Evolutionary conservation across 2,329 filamentous ascomycete genomes (phyloP).

Genomic region (Lasiodiplodia gonubiensis): DNA sequence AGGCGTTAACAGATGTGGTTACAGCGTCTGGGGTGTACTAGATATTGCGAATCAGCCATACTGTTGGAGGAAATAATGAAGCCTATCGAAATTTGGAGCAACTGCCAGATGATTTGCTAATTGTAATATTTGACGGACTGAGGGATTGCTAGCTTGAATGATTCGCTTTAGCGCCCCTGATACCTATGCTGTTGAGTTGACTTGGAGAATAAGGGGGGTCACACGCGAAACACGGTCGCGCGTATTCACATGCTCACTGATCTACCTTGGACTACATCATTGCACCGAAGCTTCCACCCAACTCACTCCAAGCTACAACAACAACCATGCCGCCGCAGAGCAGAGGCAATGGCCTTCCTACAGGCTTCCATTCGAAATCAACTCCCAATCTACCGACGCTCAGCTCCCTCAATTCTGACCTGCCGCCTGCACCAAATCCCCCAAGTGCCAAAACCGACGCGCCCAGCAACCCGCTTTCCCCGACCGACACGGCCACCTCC

Average conservation of each 20-base stretch:
- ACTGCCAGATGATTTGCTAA: neutral
- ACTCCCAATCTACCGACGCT: constrained; percentile 55
- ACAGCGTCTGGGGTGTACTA: neutral
- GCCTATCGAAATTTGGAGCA: neutral
- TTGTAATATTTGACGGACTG: neutral
- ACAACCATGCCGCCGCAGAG: constrained; percentile 51
- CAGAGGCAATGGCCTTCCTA: constrained; percentile 47
- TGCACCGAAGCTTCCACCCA: neutral
- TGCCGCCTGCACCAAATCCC: constrained; percentile 29
- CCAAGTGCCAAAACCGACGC: constrained; percentile 29
- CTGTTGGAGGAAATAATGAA: neutral
- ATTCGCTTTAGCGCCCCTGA: too few species aligned
- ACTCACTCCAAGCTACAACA: neutral
- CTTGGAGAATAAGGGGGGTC: neutral
- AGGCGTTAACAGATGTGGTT: neutral
- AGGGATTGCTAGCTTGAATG: neutral
- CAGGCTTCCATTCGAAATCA: constrained; percentile 53
- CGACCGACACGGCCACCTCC: constrained; percentile 30
- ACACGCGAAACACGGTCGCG: constrained; percentile 4
- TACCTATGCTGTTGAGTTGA: too few species aligned
- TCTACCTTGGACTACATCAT: constrained; percentile 15
- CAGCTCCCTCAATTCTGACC: constrained; percentile 38
- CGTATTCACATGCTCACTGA: constrained; percentile 19
- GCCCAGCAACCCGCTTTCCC: constrained; percentile 33
- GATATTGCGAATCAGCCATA: neutral